Evolutionary conservation across 1,284 basidiomycete genomes (phyloP), one percentile per base, ranked within the genome.

Genomic region (Ustilago xerochloae): DNA sequence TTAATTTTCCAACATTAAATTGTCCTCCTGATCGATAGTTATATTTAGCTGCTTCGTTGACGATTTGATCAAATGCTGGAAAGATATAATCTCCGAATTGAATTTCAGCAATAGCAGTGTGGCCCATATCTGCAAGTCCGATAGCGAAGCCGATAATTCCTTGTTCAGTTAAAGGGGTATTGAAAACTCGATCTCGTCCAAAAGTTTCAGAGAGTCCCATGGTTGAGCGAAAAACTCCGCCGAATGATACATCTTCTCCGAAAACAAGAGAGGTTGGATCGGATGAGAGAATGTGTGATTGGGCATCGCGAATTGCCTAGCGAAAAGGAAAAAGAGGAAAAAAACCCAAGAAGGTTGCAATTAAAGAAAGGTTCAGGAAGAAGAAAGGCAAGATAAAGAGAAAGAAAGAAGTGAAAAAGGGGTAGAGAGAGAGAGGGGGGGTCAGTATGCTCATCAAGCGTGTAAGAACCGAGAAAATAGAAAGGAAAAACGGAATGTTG

Each of bases 101-200:
- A 62, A 97, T 93, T 85, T 97, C 94, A 41, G 93, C 95, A 58
- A 97, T 94, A 1, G 94, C 93, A 4, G 93, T 94, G 58, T 94
- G 93, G 0, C 94, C 94, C 90, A 97, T 95, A 15, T 91, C 88
- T 0, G 95, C 93, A 62, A 96, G 85, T 4, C 95, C 94, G 52
- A 97, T 94, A 0, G 91, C 94, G 78, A 97, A 97, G 8, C 94
- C 94, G 43, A 92, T 93, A 58, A 97, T 96, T 6, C 94, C 94
- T 85, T 97, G 80, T 53, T 81, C 80, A 9, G 60, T 66, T 5
- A 81, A 52, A 6, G 80, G 80, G 10, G 80, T 81, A 65, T 80
- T 79, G 46, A 70, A 65, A 12, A 66, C 61, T 1, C 63, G 53
- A 48, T 68, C 39, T 63, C 49, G 51, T 48, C 50, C 94, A 82